Conservation (phyloP, 345 rosid species). For the Brassica rapa region DNA sequence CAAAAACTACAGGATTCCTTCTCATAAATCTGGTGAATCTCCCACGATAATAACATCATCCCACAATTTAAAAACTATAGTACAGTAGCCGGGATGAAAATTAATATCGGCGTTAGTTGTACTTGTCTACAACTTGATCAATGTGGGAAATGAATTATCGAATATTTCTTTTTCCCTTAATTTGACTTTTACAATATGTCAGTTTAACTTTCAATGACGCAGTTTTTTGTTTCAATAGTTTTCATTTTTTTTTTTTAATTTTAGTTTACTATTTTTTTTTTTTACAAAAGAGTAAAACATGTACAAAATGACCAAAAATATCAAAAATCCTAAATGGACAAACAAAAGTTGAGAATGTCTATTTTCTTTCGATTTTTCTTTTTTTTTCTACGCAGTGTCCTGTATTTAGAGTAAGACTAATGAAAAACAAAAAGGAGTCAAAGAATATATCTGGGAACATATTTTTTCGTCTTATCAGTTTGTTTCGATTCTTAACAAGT, state of each 20-base stretch:
- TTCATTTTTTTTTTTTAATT: too few relatives aligned
- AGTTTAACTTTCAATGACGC: conserved; percentile 7
- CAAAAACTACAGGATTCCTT: background rate
- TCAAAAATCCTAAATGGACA: too few relatives aligned
- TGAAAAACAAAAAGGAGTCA: background rate
- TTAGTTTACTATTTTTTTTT: too few relatives aligned
- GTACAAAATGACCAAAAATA: too few relatives aligned
- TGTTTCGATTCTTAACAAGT: conserved; percentile 1
- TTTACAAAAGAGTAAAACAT: too few relatives aligned
- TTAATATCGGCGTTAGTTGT: background rate
- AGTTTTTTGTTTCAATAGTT: background rate
- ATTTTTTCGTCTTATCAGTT: background rate
- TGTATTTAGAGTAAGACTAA: background rate
- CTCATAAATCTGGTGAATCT: background rate
- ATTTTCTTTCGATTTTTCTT: too few relatives aligned
- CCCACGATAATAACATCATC: background rate
- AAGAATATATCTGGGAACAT: background rate
- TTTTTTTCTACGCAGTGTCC: background rate
- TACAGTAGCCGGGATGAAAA: conserved; percentile 13
- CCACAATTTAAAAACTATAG: background rate
- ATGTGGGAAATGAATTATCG: conserved; percentile 28
- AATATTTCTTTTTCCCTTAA: conserved; percentile 4
- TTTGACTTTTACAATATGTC: conserved; percentile 1
- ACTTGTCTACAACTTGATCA: conserved; percentile 14
- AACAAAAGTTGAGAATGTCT: too few relatives aligned